Base-by-base conservation (phyloP, 2,329 filamentous ascomycete genomes). In the Trematosphaeria pertusa region DNA sequence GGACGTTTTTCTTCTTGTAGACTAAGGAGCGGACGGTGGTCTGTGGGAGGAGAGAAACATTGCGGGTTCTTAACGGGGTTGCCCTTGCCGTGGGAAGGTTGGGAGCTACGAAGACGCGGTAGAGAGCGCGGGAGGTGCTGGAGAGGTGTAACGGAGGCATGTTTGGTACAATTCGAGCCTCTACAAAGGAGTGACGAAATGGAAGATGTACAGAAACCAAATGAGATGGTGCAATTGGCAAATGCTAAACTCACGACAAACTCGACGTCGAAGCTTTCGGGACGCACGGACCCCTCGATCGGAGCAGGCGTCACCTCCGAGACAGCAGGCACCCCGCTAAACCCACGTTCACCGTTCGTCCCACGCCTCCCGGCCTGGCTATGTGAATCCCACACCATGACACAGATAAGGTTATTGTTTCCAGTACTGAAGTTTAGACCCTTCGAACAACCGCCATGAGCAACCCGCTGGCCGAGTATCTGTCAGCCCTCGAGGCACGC, bases 381-480 rank as follows among this genome's bases (percentile, higher is more conserved):
- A 33, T 31, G 18, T 19, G 20, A 37, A 50, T 46, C 39, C 33
- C 40, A 10, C 53, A 65, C 42, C 39, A 67, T 68, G 64, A 53
- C 43, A 58, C 34, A 19, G 42, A 42, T 5, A 48, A 40, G 26
- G 28, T 37, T 3, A 15, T 4, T 18, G 17, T 19, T 37, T 34
- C 24, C 52, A 24, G 19, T n/a, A 38, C 38, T 24, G 17, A 28
- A 34, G 19, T 15, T 32, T 17, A 32, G 39, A 30, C 48, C 31
- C 22, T 44, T 52, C n/a, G 38, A 58, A 20, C 37, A 57, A 10
- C 69, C 66, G 58, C 67, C 69, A 85, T 85, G 82, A 80, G 84
- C 54, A 83, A 82, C 76, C 95, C 92, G 89, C 83, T 87, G 64
- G 85, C 89, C 58, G 88, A 95, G 64, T 97, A 96, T 71, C 79